Conservation (phyloP, 768 basidiomycete species). For the Gloeophyllum trabeum region DNA sequence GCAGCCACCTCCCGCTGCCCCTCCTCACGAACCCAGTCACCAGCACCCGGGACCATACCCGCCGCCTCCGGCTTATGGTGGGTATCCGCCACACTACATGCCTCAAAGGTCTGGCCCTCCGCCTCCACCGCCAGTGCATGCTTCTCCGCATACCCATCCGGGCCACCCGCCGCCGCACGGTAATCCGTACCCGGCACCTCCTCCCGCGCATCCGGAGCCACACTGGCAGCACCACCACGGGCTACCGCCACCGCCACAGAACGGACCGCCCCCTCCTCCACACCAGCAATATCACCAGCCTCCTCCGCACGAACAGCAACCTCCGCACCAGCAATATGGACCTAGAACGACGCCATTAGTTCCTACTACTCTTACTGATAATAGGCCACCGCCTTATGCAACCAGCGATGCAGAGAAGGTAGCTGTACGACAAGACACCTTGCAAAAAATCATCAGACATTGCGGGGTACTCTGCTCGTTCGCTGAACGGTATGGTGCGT, state of each 20-base stretch:
- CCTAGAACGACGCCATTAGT: constrained; percentile 28
- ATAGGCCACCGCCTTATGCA: constrained; percentile 22
- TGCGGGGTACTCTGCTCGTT: constrained; percentile 53
- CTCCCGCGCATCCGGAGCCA: constrained; percentile 14
- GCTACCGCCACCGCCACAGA: constrained; percentile 3
- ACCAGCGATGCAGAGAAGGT: constrained; percentile 24
- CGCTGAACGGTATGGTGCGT: constrained; percentile 56
- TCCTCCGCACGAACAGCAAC: constrained; percentile 12
- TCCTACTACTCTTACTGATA: constrained; percentile 26
- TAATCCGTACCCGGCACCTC: constrained; percentile 11
- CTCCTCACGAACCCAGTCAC: constrained; percentile 5
- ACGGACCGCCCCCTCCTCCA: constrained; percentile 5
- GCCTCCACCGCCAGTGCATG: constrained; percentile 15
- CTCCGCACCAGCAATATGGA: constrained; percentile 11
- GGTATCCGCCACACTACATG: background rate
- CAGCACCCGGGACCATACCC: constrained; percentile 24
- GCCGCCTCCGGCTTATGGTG: constrained; percentile 15
- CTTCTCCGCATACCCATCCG: constrained; percentile 23
- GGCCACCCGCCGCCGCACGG: constrained; percentile 10
- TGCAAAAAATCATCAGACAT: constrained; percentile 41
- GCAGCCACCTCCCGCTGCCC: constrained; percentile 14
- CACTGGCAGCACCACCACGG: constrained; percentile 13
- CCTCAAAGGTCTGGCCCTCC: constrained; percentile 27
- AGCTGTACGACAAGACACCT: constrained; percentile 23
- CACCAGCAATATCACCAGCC: constrained; percentile 12